Evolutionary conservation across 768 basidiomycete species (phyloP), one percentile per base, ranked within the genome.

Genomic region (Rhodotorula paludigena): DNA sequence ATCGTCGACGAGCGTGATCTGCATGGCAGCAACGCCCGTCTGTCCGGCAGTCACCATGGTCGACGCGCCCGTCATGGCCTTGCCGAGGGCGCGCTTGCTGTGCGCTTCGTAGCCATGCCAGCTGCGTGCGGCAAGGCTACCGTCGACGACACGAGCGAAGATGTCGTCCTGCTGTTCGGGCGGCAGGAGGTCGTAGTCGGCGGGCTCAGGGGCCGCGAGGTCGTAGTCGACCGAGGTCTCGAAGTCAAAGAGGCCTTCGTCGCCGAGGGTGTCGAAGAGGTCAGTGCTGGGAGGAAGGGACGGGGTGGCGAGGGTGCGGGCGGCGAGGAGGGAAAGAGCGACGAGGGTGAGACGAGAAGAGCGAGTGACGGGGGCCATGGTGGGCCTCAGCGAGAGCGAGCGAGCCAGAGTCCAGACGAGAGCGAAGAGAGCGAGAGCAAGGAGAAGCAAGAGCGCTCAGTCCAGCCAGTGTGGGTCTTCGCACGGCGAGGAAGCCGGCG

Each of bases 21-120:
- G 57, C 64, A 70, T 70, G 32, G 69, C 69, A 16, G 51, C 65
- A 18, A 71, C 65, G 18, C 69, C 69, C 0, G 64, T 59, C 6
- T 33, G 15, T 0, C 69, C 65, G 0, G 65, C 65, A 6, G 18
- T 0, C 3, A 16, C n/a, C 21, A 49, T 20, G 11, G 20, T 57
- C 7, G 55, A 42, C 32, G 30, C 52, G 32, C 56, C 60, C 48
- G 54, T 47, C 66, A 60, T 62, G 2, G 35, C 55, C 52, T 44
- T 56, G 38, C 44, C 35, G 36, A 44, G 28, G 21, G 58, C 53
- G 16, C 59, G 59, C 39, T 53, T n/a, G 11, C 39, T 2, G 54
- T 33, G 41, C 18, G 25, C 4, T 21, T 10, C 16, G 36, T 18
- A 49, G 38, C 28, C 30, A 30, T 42, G 42, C 39, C 66, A 52